These are phyloP conservation scores for Ilex aquifolium DNA, from an alignment of 257 asterid genomes.

Conservation along the genomic window DNA sequence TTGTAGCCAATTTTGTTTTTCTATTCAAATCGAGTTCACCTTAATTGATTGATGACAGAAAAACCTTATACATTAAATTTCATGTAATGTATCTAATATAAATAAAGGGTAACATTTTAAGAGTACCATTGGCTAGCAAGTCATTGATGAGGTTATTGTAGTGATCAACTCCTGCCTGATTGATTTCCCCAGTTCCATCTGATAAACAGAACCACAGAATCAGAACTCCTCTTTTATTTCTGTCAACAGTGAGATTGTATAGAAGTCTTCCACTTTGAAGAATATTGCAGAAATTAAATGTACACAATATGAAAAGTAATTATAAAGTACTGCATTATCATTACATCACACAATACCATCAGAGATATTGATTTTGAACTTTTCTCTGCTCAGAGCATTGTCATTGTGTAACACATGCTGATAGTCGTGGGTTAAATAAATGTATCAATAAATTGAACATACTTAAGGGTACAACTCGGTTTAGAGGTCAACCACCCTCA, in stretches of 20 bases:
- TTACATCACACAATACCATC: background rate
- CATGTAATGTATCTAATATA: too few relatives aligned
- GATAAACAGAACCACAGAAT: conserved; percentile 3
- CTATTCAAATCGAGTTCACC: too few relatives aligned
- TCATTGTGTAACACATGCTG: too few relatives aligned
- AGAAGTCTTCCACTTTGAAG: background rate
- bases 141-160: conserved; percentile 73
- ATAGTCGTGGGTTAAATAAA: too few relatives aligned
- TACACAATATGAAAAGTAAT: background rate
- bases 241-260: background rate
- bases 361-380: background rate
- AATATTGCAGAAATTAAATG: background rate
- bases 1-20: too few relatives aligned
- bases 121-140: conserved; percentile 56
- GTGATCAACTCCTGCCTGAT: conserved; percentile 80
- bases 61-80: background rate
- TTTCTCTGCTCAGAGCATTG: too few relatives aligned
- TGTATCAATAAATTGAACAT: too few relatives aligned
- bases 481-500: too few relatives aligned
- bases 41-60: background rate
- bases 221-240: background rate
- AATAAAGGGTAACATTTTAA: background rate
- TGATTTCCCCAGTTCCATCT: conserved; percentile 81
- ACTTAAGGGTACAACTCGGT: too few relatives aligned
- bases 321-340: background rate